phyloP scores from a whole-genome alignment of 495 filamentous ascomycete genomes.

The Aspergillus coremiiformis region DNA sequence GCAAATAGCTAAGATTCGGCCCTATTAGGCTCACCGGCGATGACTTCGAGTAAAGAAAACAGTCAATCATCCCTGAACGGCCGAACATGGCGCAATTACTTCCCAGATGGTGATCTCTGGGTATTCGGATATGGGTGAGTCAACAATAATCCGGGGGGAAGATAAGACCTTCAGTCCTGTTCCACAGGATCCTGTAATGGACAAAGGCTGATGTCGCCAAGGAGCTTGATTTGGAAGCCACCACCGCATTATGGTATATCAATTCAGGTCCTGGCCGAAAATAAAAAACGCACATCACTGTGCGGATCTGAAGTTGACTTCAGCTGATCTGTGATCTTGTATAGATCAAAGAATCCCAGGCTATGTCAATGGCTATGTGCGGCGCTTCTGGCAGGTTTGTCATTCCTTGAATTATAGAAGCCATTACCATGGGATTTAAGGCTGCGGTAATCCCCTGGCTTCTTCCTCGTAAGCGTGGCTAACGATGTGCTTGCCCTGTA shows the following conservation, averaged over 20 bases:
- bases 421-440: neutral
- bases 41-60: conserved; percentile 11
- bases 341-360: conserved; percentile 79
- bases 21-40: neutral
- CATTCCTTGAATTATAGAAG: conserved; percentile 5
- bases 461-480: neutral
- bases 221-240: conserved; percentile 97
- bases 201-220: conserved; percentile 26
- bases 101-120: conserved; percentile 63
- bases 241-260: conserved; percentile 85
- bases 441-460: no score
- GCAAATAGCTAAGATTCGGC: neutral
- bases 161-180: neutral
- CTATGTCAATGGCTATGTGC: conserved; percentile 89
- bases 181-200: neutral
- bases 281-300: neutral
- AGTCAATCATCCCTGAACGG: conserved; percentile 25
- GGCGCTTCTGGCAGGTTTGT: conserved; percentile 93
- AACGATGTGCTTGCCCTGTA: neutral
- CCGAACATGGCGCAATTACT: conserved; percentile 38
- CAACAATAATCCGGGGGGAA: neutral
- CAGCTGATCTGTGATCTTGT: neutral
- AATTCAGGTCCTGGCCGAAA: neutral
- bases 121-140: conserved; percentile 86
- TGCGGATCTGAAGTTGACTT: neutral